Evolutionary conservation across 2,329 filamentous ascomycete genomes (phyloP).

Genomic region (Clonostachys chloroleuca): DNA sequence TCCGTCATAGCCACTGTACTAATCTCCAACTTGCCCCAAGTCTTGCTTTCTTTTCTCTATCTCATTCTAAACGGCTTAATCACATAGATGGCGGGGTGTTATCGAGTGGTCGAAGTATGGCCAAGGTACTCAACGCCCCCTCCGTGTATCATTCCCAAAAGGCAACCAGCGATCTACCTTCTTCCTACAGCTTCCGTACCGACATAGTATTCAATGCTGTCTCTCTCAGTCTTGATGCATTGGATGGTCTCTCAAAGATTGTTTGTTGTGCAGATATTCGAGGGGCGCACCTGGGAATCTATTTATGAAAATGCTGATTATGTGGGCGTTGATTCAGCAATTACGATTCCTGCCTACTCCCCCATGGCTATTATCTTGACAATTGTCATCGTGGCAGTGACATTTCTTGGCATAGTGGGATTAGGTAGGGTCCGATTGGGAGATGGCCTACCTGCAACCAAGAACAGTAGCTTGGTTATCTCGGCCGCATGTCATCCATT

Average conservation of each 20-base stretch:
- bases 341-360: no score
- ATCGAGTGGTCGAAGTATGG: not conserved
- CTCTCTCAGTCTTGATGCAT: not conserved
- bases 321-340: no score
- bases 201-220: not conserved
- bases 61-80: not conserved
- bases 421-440: not conserved
- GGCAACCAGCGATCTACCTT: not conserved
- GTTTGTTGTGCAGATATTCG: not conserved
- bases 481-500: not conserved
- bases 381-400: no score
- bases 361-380: no score
- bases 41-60: not conserved
- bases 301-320: no score
- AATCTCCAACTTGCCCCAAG: not conserved
- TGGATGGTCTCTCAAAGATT: not conserved
- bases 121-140: not conserved
- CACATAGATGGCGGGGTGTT: not conserved
- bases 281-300: not conserved
- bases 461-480: not conserved
- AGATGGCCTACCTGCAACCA: not conserved
- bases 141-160: not conserved
- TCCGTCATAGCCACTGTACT: not conserved
- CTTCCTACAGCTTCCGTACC: not conserved
- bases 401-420: not conserved